Conservation (phyloP, 768 basidiomycete species). For the Kwoniella pini region DNA sequence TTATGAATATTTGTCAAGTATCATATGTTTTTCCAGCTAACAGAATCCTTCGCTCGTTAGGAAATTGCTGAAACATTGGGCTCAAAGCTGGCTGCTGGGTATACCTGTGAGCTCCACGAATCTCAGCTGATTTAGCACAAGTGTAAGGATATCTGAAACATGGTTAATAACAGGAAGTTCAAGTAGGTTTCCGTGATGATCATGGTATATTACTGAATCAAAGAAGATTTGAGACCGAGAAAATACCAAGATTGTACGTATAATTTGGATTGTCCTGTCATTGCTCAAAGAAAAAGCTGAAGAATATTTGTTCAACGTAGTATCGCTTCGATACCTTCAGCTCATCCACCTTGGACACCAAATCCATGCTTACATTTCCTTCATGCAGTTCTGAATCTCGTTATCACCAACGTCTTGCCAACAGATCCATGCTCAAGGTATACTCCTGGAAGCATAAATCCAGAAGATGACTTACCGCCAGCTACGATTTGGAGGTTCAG, state of each 20-base stretch:
- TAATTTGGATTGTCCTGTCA: neutral
- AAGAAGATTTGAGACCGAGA: constrained; percentile 42
- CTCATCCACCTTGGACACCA: constrained; percentile 42
- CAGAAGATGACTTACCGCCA: constrained; percentile 25
- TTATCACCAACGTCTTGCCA: constrained; percentile 38
- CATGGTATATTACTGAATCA: constrained; percentile 41
- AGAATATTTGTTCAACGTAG: constrained; percentile 12
- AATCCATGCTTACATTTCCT: constrained; percentile 41
- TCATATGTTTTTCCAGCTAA: neutral
- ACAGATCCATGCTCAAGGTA: constrained; percentile 31
- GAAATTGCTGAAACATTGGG: constrained; percentile 56
- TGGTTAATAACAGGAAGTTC: constrained; percentile 31
- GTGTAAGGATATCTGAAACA: too few relatives aligned
- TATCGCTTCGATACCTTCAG: constrained; percentile 30
- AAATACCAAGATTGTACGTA: constrained; percentile 49
- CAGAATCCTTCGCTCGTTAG: constrained; percentile 14
- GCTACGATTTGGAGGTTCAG: constrained; percentile 47
- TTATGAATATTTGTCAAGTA: neutral
- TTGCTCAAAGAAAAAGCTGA: neutral
- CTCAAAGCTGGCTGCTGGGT: constrained; percentile 54
- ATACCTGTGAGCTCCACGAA: constrained; percentile 41
- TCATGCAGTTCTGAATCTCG: constrained; percentile 32
- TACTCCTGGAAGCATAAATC: constrained; percentile 5
- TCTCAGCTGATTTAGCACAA: neutral
- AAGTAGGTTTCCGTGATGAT: constrained; percentile 52